A percentile compares a stretch with the other conserved stretches of the same genome.
phyloP scores from a whole-genome alignment of 495 filamentous ascomycete genomes.

The Penicillium cataractarum region DNA sequence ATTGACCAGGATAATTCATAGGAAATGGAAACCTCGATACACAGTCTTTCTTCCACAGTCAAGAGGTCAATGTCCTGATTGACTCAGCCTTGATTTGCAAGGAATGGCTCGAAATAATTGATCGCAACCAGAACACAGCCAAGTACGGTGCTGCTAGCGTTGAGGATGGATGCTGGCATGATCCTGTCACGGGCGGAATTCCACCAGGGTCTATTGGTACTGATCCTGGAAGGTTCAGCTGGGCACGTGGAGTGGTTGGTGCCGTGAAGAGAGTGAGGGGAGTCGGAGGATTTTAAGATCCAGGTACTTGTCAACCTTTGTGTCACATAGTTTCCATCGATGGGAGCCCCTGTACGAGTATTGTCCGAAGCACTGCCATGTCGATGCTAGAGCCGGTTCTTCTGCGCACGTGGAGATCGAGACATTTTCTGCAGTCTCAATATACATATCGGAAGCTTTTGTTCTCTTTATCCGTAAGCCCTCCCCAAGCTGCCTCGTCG shows the following conservation, averaged over 20 bases:
- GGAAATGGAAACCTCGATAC: slow-evolving; percentile 81
- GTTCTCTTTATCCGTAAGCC: not conserved
- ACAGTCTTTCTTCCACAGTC: slow-evolving; percentile 77
- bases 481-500: not conserved
- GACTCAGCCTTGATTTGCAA: slow-evolving; percentile 63
- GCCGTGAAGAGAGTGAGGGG: slow-evolving; percentile 65
- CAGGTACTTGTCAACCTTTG: not conserved
- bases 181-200: slow-evolving; percentile 55
- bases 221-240: slow-evolving; percentile 60
- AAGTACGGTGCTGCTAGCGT: slow-evolving; percentile 59
- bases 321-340: not conserved
- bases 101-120: slow-evolving; percentile 63
- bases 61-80: slow-evolving; percentile 76
- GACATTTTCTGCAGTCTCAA: not conserved
- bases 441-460: slow-evolving; percentile 1
- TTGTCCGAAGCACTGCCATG: not conserved
- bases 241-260: slow-evolving; percentile 64
- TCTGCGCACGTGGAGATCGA: not conserved
- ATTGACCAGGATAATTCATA: slow-evolving; percentile 9
- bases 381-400: not conserved
- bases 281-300: slow-evolving; percentile 56
- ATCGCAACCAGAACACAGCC: slow-evolving; percentile 72
- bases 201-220: slow-evolving; percentile 62
- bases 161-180: slow-evolving; percentile 57
- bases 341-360: not conserved